Conservation (phyloP, 768 basidiomycete species). For the Boletales sp. region DNA sequence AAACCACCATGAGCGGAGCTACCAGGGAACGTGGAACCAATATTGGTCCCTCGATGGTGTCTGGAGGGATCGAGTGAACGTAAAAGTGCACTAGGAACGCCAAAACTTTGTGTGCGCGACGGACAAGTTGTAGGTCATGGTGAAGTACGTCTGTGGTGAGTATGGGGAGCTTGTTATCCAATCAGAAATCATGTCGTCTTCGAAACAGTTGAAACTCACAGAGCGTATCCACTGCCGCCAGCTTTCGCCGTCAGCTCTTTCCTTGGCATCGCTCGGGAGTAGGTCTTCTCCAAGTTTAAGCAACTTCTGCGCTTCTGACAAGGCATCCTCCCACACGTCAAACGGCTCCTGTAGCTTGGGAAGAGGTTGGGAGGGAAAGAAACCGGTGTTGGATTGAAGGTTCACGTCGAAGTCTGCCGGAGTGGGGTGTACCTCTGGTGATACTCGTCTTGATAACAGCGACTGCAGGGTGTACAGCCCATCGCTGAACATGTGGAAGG, state of each 20-base stretch:
- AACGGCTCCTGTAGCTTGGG: conserved; percentile 52
- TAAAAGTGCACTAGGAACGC: conserved; percentile 90
- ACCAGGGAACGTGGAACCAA: conserved; percentile 74
- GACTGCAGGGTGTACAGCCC: conserved; percentile 46
- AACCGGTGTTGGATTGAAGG: conserved; percentile 59
- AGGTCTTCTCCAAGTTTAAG: conserved; percentile 59
- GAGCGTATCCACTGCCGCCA: conserved; percentile 66
- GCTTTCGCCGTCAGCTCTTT: conserved; percentile 51
- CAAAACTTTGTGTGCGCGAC: conserved; percentile 86
- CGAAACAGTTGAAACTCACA: conserved; percentile 42
- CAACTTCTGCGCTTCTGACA: conserved; percentile 48
- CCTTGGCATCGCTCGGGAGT: conserved; percentile 43
- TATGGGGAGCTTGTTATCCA: conserved; percentile 59
- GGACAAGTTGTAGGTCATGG: conserved; percentile 55
- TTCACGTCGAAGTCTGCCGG: conserved; percentile 52
- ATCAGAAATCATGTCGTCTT: conserved; percentile 11
- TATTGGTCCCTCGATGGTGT: conserved; percentile 37
- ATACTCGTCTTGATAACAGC: conserved; percentile 32
- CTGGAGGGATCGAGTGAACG: conserved; percentile 68
- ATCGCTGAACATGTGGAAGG: conserved; percentile 47
- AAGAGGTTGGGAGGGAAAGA: conserved; percentile 71
- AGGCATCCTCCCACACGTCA: conserved; percentile 68
- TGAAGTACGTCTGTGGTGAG: conserved; percentile 54
- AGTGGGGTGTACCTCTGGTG: conserved; percentile 31
- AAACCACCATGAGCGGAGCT: conserved; percentile 74